A percentile compares a stretch with the other conserved stretches of the same genome.
phyloP scores from a whole-genome alignment of 805 yeast genomes.

The Metschnikowia kofuensis region DNA sequence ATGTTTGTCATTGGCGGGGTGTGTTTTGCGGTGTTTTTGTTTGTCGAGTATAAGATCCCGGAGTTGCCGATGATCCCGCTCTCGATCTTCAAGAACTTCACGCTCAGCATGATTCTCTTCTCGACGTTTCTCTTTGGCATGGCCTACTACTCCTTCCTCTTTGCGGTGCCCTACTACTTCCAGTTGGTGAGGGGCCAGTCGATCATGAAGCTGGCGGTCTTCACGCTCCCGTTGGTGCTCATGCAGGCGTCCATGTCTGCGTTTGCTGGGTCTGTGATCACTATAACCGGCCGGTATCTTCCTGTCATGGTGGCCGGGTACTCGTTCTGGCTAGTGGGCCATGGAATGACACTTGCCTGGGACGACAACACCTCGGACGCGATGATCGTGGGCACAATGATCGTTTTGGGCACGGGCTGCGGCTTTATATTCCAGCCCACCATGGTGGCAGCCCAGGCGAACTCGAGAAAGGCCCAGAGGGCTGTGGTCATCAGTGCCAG shows the following conservation, averaged over 20 bases:
- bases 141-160: slow-evolving; percentile 44
- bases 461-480: slow-evolving; percentile 48
- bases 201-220: slow-evolving; percentile 39
- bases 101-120: slow-evolving; percentile 30
- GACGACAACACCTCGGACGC: slow-evolving; percentile 29
- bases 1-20: slow-evolving; percentile 35
- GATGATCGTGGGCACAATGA: slow-evolving; percentile 32
- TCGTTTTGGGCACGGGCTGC: slow-evolving; percentile 40
- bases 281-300: slow-evolving; percentile 42
- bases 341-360: slow-evolving; percentile 37
- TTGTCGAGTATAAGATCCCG: slow-evolving; percentile 50
- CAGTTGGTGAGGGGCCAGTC: slow-evolving; percentile 42
- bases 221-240: slow-evolving; percentile 40
- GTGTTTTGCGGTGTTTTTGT: slow-evolving; percentile 39
- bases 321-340: slow-evolving; percentile 39
- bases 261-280: slow-evolving; percentile 45
- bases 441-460: slow-evolving; percentile 55
- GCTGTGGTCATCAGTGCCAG: slow-evolving; percentile 58
- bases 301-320: slow-evolving; percentile 42
- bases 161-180: slow-evolving; percentile 49
- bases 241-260: slow-evolving; percentile 42
- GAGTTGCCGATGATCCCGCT: slow-evolving; percentile 55
- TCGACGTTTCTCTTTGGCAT: slow-evolving; percentile 48
- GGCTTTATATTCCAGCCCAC: slow-evolving; percentile 56
- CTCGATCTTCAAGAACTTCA: slow-evolving; percentile 34